phyloP scores from a whole-genome alignment of 2,329 filamentous ascomycete genomes.

The Epichloe brachyelytri region DNA sequence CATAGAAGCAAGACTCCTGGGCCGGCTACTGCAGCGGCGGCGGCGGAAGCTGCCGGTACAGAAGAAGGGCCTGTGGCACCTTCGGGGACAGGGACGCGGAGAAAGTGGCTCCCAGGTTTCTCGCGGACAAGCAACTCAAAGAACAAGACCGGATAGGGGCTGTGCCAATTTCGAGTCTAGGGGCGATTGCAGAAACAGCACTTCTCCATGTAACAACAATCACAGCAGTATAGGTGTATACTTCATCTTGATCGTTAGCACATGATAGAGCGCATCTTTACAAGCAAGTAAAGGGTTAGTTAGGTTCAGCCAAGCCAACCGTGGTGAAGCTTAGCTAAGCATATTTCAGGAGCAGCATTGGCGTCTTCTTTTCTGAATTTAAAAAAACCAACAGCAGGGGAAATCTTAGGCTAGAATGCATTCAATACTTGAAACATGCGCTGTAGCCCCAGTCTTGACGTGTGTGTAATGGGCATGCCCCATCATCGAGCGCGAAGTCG shows the following conservation, averaged over 20 bases:
- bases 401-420: neutral
- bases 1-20: constrained; percentile 3
- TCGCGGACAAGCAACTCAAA: constrained; percentile 14
- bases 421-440: too few species aligned
- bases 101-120: constrained; percentile 25
- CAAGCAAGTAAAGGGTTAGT: neutral
- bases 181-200: neutral
- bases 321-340: neutral
- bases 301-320: neutral
- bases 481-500: too few species aligned
- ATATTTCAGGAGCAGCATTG: constrained; percentile 22
- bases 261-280: neutral
- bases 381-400: neutral
- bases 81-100: constrained; percentile 16
- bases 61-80: constrained; percentile 3
- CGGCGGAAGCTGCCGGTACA: constrained; percentile 1
- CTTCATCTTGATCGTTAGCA: neutral
- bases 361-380: constrained; percentile 16
- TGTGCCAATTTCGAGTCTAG: neutral
- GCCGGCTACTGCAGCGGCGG: constrained; percentile 5
- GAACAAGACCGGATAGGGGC: constrained; percentile 9
- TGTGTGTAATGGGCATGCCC: too few species aligned
- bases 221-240: too few species aligned
- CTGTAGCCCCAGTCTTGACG: too few species aligned
- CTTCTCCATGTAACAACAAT: neutral